Evolutionary conservation across 129 eudicot species (phyloP).

Genomic region (Ambrosia trifida): DNA sequence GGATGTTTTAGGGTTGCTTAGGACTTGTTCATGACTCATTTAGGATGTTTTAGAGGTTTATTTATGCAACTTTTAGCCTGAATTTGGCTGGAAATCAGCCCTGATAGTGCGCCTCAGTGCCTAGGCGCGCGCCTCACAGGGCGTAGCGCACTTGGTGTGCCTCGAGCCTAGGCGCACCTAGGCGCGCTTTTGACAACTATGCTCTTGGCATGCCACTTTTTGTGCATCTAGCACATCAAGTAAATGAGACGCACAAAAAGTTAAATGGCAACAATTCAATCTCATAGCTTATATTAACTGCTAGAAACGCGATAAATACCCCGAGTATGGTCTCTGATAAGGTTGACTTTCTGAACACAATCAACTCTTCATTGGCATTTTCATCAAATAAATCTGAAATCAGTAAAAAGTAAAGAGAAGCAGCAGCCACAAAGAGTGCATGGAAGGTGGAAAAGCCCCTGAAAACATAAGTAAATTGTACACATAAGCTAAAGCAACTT

Average conservation of each 20-base stretch:
- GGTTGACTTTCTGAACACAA: conserved; percentile 52
- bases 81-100: no score
- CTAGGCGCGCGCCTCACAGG: no score
- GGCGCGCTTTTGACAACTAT: no score
- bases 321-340: conserved; percentile 64
- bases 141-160: no score
- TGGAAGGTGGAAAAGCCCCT: conserved; percentile 94
- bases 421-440: conserved; percentile 70
- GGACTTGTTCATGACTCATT: no score
- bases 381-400: conserved; percentile 58
- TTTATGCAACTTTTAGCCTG: no score
- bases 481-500: conserved; percentile 15
- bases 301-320: conserved; percentile 38
- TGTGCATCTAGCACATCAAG: conserved; percentile 2
- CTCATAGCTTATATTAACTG: background rate
- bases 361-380: conserved; percentile 32
- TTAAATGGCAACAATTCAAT: background rate
- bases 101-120: no score
- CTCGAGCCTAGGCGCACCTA: no score
- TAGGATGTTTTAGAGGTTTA: no score
- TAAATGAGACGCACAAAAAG: conserved; percentile 9
- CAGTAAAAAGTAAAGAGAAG: conserved; percentile 62
- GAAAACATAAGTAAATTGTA: conserved; percentile 18
- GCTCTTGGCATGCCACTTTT: background rate
- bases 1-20: no score